These are phyloP conservation scores for Lactarius hatsudake DNA, from an alignment of 768 basidiomycete genomes.

Conservation along the genomic window DNA sequence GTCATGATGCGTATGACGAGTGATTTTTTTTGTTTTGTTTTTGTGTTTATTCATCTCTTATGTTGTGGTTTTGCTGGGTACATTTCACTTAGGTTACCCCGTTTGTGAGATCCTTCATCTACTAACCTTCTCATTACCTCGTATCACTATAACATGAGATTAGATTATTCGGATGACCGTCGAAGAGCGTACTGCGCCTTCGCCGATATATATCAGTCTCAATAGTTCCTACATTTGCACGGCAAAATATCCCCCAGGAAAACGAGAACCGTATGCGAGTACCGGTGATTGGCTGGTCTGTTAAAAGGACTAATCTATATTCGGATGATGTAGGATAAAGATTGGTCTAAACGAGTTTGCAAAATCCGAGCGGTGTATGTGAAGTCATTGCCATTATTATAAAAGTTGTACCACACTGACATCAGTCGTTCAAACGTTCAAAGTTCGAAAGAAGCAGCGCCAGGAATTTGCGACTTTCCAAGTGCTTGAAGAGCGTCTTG, in stretches of 20 bases:
- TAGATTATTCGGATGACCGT: neutral
- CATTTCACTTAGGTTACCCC: conserved; percentile 5
- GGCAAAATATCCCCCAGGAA: neutral
- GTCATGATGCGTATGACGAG: conserved; percentile 8
- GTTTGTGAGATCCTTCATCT: conserved; percentile 10
- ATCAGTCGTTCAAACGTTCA: neutral
- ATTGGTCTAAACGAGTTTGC: neutral
- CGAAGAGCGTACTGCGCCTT: neutral
- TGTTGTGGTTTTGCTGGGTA: conserved; percentile 11
- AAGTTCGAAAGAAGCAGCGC: neutral
- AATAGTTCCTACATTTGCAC: neutral
- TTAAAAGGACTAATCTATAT: neutral
- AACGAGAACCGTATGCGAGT: neutral
- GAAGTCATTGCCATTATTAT: neutral
- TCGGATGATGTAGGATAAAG: neutral
- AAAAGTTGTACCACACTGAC: neutral
- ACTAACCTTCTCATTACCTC: conserved; percentile 5
- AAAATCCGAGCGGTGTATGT: neutral
- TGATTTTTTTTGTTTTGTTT: neutral
- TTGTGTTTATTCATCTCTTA: conserved; percentile 21
- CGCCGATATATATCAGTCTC: conserved; percentile 2
- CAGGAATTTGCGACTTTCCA: conserved; percentile 23
- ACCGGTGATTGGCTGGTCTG: neutral
- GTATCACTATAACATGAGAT: neutral
- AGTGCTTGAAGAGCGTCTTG: conserved; percentile 15